Percentiles rank a stretch among this genome's conserved stretches.
Conservation (phyloP, 2,329 filamentous ascomycete species). For the Paraphaeosphaeria sporulosa region DNA sequence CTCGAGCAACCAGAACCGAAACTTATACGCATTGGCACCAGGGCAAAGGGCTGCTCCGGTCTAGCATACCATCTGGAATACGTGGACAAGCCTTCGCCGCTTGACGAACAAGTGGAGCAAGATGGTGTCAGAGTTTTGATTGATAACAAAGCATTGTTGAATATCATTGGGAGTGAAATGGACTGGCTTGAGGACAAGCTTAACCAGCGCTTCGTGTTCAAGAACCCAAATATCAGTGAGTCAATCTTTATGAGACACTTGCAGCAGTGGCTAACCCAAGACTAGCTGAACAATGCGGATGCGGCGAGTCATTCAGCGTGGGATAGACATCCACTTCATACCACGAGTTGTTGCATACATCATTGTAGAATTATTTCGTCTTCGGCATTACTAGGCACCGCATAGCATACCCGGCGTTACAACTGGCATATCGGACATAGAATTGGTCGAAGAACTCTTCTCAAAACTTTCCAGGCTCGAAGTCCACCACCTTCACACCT, state of each 20-base stretch:
- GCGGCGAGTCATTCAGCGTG: conserved; percentile 88
- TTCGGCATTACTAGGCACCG: conserved; percentile 36
- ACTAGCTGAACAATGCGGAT: conserved; percentile 92
- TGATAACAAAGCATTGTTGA: conserved; percentile 96
- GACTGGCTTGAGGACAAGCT: conserved; percentile 98
- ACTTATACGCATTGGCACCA: conserved; percentile 92
- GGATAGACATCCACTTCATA: conserved; percentile 38
- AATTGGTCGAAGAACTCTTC: conserved; percentile 1
- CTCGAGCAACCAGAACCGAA: conserved; percentile 88
- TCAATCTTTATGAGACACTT: conserved; percentile 32
- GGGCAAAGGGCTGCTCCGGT: conserved; percentile 92
- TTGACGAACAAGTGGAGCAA: conserved; percentile 94
- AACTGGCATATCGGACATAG: conserved; percentile 19
- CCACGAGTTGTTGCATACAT: conserved; percentile 14
- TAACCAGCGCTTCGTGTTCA: conserved; percentile 90
- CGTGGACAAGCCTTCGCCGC: conserved; percentile 85
- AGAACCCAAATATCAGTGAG: conserved; percentile 98
- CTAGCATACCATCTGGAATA: conserved; percentile 94
- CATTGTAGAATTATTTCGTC: conserved; percentile 17
- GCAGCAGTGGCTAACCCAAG: conserved; percentile 31
- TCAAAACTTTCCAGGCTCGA: conserved; percentile 61
- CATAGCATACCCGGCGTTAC: conserved; percentile 36
- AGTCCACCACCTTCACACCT: conserved; percentile 68
- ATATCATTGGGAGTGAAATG: conserved; percentile 99
- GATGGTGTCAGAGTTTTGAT: conserved; percentile 96